phyloP scores from a whole-genome alignment of 1,139 yeast species.

The Lodderomyces oxycetoniae region DNA sequence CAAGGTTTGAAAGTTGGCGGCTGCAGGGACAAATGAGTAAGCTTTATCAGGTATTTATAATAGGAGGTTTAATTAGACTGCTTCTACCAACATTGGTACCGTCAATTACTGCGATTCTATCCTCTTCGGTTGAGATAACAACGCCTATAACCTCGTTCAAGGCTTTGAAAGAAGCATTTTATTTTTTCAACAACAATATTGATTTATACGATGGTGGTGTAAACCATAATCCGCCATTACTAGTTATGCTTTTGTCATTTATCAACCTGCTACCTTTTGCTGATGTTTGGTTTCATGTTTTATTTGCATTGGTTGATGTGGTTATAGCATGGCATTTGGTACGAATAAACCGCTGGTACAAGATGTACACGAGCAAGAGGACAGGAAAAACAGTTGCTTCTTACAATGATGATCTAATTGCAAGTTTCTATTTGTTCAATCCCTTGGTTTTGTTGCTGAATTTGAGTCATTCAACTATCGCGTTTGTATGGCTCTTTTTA shows the following conservation, averaged over 20 bases:
- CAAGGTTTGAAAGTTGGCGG: too few species aligned
- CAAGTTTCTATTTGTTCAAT: slow-evolving; percentile 67
- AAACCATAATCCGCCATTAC: slow-evolving; percentile 77
- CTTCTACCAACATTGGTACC: slow-evolving; percentile 33
- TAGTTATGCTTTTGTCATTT: slow-evolving; percentile 47
- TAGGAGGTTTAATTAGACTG: slow-evolving; percentile 31
- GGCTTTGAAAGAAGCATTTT: slow-evolving; percentile 75
- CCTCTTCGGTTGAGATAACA: slow-evolving; percentile 61
- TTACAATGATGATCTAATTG: slow-evolving; percentile 43
- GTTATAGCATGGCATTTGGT: slow-evolving; percentile 41
- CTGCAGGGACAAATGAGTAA: slow-evolving; percentile 21
- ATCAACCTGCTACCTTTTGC: slow-evolving; percentile 27
- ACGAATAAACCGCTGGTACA: slow-evolving; percentile 36
- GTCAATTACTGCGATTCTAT: slow-evolving; percentile 23
- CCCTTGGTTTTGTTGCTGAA: slow-evolving; percentile 71
- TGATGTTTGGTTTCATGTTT: slow-evolving; percentile 22
- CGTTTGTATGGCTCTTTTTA: slow-evolving; percentile 56
- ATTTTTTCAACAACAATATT: slow-evolving; percentile 53
- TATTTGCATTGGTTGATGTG: slow-evolving; percentile 41
- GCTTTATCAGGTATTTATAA: slow-evolving; percentile 21
- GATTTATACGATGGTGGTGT: slow-evolving; percentile 81
- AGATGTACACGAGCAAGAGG: slow-evolving; percentile 24
- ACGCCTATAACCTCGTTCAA: slow-evolving; percentile 70
- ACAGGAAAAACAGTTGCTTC: slow-evolving; percentile 16
- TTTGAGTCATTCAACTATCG: slow-evolving; percentile 63